These are phyloP conservation scores for Pachysandra terminalis DNA, from an alignment of 164 flowering plant genomes.

Conservation along the genomic window DNA sequence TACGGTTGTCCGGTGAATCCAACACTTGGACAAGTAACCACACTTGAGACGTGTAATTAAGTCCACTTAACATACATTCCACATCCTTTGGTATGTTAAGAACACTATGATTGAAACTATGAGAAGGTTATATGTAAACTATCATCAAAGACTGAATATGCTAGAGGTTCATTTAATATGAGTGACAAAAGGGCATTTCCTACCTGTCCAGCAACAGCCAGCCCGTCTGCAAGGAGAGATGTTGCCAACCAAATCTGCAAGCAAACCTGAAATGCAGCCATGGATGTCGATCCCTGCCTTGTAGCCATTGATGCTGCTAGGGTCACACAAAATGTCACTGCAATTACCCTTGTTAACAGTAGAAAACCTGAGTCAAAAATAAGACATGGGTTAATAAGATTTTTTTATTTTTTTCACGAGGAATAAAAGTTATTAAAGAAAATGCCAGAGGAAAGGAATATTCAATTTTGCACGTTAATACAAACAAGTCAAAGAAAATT, in stretches of 20 bases:
- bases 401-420: neutral
- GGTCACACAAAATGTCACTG: slow-evolving; percentile 90
- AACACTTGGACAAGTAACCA: too few relatives aligned
- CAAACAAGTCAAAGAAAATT: too few relatives aligned
- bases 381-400: neutral
- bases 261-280: slow-evolving; percentile 98
- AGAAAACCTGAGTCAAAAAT: slow-evolving; percentile 45
- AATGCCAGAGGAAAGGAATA: neutral
- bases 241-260: slow-evolving; percentile 90
- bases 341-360: slow-evolving; percentile 67
- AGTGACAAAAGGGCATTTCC: neutral
- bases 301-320: slow-evolving; percentile 91
- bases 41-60: too few relatives aligned
- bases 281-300: slow-evolving; percentile 65
- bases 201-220: slow-evolving; percentile 90
- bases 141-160: too few relatives aligned
- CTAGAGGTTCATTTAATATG: too few relatives aligned
- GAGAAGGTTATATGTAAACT: too few relatives aligned
- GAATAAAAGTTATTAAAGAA: too few relatives aligned
- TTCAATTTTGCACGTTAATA: too few relatives aligned
- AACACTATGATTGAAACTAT: too few relatives aligned
- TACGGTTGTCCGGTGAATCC: too few relatives aligned
- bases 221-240: slow-evolving; percentile 84
- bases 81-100: too few relatives aligned
- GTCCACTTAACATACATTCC: too few relatives aligned